Conservation (phyloP, 2,329 filamentous ascomycete genomes). For the Rachicladosporium sp. region DNA sequence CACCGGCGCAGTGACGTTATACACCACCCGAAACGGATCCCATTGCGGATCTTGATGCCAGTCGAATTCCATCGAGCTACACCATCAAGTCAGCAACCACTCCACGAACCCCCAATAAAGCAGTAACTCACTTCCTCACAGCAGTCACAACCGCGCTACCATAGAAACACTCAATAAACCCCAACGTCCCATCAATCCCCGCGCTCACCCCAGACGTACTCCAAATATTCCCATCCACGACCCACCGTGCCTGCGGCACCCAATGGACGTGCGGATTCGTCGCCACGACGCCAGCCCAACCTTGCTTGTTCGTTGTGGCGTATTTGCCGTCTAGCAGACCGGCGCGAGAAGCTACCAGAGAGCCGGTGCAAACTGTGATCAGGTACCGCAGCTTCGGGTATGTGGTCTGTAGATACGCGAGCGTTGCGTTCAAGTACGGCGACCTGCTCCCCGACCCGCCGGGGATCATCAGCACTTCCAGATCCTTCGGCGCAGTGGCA, state of each 20-base stretch:
- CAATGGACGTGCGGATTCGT: conserved; percentile 44
- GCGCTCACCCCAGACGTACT: conserved; percentile 51
- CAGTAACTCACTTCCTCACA: conserved; percentile 29
- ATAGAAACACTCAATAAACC: conserved; percentile 43
- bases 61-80: conserved; percentile 43
- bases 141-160: conserved; percentile 38
- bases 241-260: conserved; percentile 51
- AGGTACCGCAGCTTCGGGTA: conserved; percentile 42
- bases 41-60: conserved; percentile 37
- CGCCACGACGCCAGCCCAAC: conserved; percentile 38
- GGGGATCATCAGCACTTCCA: conserved; percentile 55
- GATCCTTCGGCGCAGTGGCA: conserved; percentile 31
- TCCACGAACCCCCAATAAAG: too few species aligned
- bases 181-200: conserved; percentile 50
- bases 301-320: conserved; percentile 56
- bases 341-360: conserved; percentile 44
- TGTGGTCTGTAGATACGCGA: conserved; percentile 22
- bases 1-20: conserved; percentile 1
- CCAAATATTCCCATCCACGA: conserved; percentile 55
- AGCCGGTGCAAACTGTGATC: conserved; percentile 56
- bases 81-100: not conserved
- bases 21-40: conserved; percentile 43
- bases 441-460: conserved; percentile 43
- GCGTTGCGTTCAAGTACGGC: conserved; percentile 24
- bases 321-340: conserved; percentile 48